Conservation (phyloP, 1,139 yeast genomes). For the Kurtzmaniella quercitrusa region DNA sequence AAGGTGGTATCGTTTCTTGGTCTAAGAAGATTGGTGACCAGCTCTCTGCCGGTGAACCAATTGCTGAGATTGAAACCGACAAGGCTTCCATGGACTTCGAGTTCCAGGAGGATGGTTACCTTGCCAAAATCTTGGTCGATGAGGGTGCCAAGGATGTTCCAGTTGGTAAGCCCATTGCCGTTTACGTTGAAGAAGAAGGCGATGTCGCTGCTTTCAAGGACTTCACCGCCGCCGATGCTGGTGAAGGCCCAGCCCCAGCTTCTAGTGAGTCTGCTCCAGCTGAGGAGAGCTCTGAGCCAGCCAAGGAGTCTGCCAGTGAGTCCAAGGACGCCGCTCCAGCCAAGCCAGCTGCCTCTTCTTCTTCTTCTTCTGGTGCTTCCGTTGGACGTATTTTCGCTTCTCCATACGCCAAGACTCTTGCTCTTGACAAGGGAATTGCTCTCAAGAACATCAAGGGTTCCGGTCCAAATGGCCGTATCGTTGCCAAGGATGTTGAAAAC, state of each 20-base stretch:
- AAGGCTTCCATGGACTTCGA: constrained; percentile 99
- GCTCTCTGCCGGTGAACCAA: constrained; percentile 84
- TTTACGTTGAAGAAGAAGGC: constrained; percentile 80
- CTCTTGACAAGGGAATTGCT: constrained; percentile 88
- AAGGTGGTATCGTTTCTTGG: constrained; percentile 89
- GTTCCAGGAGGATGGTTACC: constrained; percentile 95
- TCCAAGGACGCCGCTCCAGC: constrained; percentile 25
- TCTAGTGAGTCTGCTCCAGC: constrained; percentile 22
- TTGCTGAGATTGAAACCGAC: constrained; percentile 97
- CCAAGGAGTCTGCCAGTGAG: constrained; percentile 27
- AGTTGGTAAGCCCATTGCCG: constrained; percentile 95
- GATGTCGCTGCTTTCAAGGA: constrained; percentile 86
- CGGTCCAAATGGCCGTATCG: constrained; percentile 93
- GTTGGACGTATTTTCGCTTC: constrained; percentile 84
- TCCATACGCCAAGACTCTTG: constrained; percentile 91
- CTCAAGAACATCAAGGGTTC: constrained; percentile 83
- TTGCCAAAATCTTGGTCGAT: constrained; percentile 84
- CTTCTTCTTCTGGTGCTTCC: constrained; percentile 18
- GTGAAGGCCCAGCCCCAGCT: constrained; percentile 45
- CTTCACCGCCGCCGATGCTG: constrained; percentile 84
- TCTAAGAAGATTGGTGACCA: constrained; percentile 83
- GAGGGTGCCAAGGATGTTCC: constrained; percentile 89
- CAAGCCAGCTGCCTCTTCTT: constrained; percentile 23
- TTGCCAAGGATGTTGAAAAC: constrained; percentile 84
- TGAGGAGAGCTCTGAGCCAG: constrained; percentile 10